Evolutionary conservation across 2,329 filamentous ascomycete species (phyloP).

Genomic region (Diaporthe sp.): DNA sequence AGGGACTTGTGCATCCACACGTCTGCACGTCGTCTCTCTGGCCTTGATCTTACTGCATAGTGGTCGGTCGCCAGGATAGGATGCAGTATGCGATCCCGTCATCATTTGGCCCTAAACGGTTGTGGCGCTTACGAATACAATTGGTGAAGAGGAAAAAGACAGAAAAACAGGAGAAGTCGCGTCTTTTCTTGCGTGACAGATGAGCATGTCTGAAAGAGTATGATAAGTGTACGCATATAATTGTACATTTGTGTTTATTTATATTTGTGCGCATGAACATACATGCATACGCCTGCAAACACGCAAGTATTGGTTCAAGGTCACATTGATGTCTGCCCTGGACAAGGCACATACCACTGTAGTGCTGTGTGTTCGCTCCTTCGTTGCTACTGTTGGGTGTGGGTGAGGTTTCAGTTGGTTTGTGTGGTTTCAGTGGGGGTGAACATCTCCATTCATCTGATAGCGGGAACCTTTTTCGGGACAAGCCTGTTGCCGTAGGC

Average conservation of each 20-base stretch:
- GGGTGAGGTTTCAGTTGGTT: slow-evolving; percentile 7
- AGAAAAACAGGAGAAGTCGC: neutral
- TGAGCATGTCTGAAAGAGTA: neutral
- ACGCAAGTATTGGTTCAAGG: neutral
- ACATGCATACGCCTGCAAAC: neutral
- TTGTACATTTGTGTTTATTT: neutral
- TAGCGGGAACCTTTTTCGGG: neutral
- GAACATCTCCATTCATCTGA: slow-evolving; percentile 17
- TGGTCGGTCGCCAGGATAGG: neutral
- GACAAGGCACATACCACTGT: neutral
- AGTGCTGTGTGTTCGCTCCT: neutral
- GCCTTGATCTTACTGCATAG: neutral
- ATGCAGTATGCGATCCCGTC: neutral
- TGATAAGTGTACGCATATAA: neutral
- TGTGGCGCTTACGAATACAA: slow-evolving; percentile 1
- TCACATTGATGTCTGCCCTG: neutral
- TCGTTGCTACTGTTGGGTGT: neutral
- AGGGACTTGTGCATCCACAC: neutral
- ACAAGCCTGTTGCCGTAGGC: slow-evolving; percentile 9
- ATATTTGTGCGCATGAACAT: neutral
- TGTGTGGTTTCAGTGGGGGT: slow-evolving; percentile 21
- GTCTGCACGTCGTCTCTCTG: neutral
- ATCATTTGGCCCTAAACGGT: neutral
- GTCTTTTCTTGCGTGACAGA: neutral
- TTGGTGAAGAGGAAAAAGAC: neutral